Percentiles rank a stretch among this genome's conserved stretches.
Conservation (phyloP, 495 filamentous ascomycete species). For the Podospora comata region DNA sequence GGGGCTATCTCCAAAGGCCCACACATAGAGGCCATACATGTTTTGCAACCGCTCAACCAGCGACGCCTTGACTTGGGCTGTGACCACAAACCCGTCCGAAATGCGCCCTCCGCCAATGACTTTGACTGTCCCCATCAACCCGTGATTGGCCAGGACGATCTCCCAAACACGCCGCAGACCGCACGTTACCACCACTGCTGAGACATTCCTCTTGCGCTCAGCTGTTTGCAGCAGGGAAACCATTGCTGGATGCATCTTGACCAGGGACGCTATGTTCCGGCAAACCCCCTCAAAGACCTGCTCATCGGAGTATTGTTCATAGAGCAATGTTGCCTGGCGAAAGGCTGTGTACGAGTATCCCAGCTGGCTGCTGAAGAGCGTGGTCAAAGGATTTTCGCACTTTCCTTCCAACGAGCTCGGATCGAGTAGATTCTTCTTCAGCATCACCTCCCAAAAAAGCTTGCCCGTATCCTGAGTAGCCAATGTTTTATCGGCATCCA, state of each 20-base stretch:
- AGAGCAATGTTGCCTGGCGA: conserved; percentile 54
- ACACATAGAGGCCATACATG: conserved; percentile 43
- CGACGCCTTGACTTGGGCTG: conserved; percentile 48
- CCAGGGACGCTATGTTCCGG: conserved; percentile 41
- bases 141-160: conserved; percentile 48
- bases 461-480: conserved; percentile 52
- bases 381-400: conserved; percentile 38
- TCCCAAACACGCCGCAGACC: conserved; percentile 59
- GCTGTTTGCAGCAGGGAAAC: conserved; percentile 41
- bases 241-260: conserved; percentile 53
- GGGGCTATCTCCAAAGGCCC: conserved; percentile 62
- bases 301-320: conserved; percentile 48
- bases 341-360: conserved; percentile 58
- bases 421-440: not conserved
- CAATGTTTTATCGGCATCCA: conserved; percentile 61
- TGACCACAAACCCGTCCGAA: conserved; percentile 52
- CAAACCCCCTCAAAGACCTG: conserved; percentile 49
- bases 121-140: conserved; percentile 44
- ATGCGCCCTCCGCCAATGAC: conserved; percentile 57
- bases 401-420: not conserved
- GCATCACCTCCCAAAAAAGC: conserved; percentile 49
- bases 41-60: conserved; percentile 45
- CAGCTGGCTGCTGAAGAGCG: conserved; percentile 48
- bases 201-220: conserved; percentile 39
- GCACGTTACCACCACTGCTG: conserved; percentile 56